A percentile compares a stretch with the other conserved stretches of the same genome.
phyloP scores from a whole-genome alignment of 495 filamentous ascomycete genomes.

The Neurospora intermedia region DNA sequence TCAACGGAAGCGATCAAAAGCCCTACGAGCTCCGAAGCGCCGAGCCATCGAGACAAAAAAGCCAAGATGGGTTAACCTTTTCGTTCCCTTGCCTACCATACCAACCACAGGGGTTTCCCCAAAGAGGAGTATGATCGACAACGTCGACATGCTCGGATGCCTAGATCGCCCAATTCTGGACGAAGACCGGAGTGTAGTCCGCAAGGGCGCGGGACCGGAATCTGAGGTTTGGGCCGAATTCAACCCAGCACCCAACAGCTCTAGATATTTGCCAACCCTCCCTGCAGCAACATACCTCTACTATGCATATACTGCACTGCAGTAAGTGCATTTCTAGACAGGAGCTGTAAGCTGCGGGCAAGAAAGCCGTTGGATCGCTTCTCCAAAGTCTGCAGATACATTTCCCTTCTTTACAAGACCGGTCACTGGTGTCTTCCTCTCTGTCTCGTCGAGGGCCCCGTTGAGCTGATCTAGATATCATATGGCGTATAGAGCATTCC shows the following conservation, averaged over 20 bases:
- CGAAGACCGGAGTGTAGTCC: not conserved
- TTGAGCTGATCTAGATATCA: not conserved
- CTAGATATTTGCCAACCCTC: not conserved
- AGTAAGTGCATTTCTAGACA: not conserved
- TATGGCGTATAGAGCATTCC: not conserved
- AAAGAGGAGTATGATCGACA: not conserved
- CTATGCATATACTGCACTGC: not conserved
- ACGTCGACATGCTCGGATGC: not conserved
- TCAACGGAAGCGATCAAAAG: not conserved
- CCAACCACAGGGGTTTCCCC: not conserved
- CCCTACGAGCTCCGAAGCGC: not conserved
- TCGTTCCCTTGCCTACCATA: not conserved
- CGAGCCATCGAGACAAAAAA: not conserved
- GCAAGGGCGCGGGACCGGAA: not conserved
- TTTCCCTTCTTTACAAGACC: not conserved
- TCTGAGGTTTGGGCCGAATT: not conserved
- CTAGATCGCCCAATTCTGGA: not conserved
- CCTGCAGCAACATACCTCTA: not conserved
- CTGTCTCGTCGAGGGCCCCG: not conserved
- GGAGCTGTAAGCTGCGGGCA: not conserved
- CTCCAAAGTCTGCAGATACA: not conserved
- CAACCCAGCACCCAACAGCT: not conserved
- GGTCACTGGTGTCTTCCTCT: not conserved
- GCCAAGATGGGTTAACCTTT: not conserved
- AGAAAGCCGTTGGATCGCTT: not conserved